Base-by-base conservation (phyloP, 2,329 filamentous ascomycete genomes). In the Periglandula ipomoeae region DNA sequence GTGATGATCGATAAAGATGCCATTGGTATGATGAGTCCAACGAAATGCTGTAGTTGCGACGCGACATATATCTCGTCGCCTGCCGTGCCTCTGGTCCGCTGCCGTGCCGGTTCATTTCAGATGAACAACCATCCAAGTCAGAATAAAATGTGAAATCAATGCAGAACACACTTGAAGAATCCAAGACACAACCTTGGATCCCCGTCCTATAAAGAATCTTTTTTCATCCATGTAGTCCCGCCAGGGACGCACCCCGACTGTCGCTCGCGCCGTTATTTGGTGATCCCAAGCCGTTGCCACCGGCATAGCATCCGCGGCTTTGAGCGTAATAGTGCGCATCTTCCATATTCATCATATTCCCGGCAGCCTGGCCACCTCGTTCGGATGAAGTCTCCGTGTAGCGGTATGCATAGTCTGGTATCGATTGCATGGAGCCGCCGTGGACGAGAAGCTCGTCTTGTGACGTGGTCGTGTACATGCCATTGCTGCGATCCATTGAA, bases 371-470 rank as follows among this genome's bases (percentile, higher is more conserved):
- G 9, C 37, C 26, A 15, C 37, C 39, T 15, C 50, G 50, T 13
- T 50, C 47, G 8, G 43, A 9, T 7, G 44, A n/a, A 26, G 48
- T 60, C 43, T 63, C 62, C 3, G 54, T 56, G 51, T 65, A 65
- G 46, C 61, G 59, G 55, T 65, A 65, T 20, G 57, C 51, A 50
- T 63, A 58, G 27, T 62, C 44, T 44, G 56, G 35, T 39, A 52
- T 48, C 47, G 53, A 44, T 39, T 47, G 53, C 41, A 24, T 51
- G 27, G 35, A 54, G 51, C 17, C 47, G 52, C 49, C 52, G 51
- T 50, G 51, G 43, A 45, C 49, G 51, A 51, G 53, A 55, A 46
- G 51, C 37, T 53, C 42, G 30, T 50, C 39, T 7, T 49, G 23
- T 2, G 50, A 26, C 9, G 46, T 20, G 3, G 51, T 55, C 5